Evolutionary conservation across 73 alveolate genomes (phyloP).

Genomic region (Tetrahymena borealis): DNA sequence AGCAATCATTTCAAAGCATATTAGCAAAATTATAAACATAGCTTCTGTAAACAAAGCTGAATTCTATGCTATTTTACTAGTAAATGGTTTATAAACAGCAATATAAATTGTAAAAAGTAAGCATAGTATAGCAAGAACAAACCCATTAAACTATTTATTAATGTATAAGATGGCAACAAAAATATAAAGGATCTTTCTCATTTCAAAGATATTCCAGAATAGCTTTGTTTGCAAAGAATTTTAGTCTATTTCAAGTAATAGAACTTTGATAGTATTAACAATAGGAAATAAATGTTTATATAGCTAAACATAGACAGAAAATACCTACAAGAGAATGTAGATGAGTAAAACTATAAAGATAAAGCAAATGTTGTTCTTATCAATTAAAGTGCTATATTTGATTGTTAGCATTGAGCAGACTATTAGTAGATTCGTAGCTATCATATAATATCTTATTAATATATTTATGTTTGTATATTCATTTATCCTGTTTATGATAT

Average conservation of each 20-base stretch:
- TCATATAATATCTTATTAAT: not conserved
- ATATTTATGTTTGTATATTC: not conserved
- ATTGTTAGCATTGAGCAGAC: not conserved
- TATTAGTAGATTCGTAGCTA: not conserved
- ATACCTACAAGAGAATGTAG: too few relatives aligned
- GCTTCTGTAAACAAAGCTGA: not conserved
- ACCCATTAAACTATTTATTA: not conserved
- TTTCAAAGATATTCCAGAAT: not conserved
- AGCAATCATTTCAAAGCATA: not conserved
- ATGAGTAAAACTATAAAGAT: not conserved
- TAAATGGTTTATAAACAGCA: not conserved
- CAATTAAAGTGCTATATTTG: not conserved
- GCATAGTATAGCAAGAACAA: not conserved
- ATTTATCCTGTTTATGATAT: not conserved
- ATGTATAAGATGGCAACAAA: not conserved
- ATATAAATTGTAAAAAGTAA: not conserved
- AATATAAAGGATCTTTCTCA: not conserved
- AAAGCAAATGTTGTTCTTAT: not conserved
- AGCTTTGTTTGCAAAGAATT: not conserved
- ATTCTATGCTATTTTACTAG: not conserved
- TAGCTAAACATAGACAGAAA: too few relatives aligned
- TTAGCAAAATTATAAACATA: not conserved
- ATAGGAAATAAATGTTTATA: not conserved
- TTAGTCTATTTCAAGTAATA: not conserved
- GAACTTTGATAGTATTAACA: not conserved